Conservation (phyloP, 2,329 filamentous ascomycete species). For the Scopulariopsis brevicaulis region DNA sequence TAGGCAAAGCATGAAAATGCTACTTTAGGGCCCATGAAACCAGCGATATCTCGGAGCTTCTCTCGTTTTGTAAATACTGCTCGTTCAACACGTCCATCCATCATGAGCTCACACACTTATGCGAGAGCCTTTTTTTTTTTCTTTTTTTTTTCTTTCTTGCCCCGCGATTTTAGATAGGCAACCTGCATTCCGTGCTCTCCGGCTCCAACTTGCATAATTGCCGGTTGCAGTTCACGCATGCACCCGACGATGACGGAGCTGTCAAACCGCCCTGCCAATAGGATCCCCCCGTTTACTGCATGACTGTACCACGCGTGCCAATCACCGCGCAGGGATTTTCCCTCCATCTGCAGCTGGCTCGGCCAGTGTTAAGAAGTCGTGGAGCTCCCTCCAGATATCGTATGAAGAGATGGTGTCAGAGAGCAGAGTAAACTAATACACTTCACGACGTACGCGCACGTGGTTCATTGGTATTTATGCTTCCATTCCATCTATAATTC, state of each 20-base stretch:
- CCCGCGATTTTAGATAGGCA: too few relatives aligned
- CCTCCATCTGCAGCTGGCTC: background rate
- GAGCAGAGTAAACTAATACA: background rate
- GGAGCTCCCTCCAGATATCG: background rate
- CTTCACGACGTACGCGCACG: background rate
- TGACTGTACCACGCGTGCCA: background rate
- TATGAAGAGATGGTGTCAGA: background rate
- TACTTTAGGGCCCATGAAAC: too few relatives aligned
- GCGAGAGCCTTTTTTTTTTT: too few relatives aligned
- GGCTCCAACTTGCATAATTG: too few relatives aligned
- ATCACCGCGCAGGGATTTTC: background rate
- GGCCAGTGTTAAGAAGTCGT: background rate
- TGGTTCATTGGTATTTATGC: background rate
- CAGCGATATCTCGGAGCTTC: too few relatives aligned
- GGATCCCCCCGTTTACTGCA: background rate
- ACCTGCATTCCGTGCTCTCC: too few relatives aligned
- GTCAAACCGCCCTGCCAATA: background rate
- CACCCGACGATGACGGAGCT: background rate
- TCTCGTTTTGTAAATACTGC: too few relatives aligned
- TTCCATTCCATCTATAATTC: background rate
- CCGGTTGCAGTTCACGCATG: background rate
- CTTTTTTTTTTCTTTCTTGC: too few relatives aligned
- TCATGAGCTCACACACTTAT: too few relatives aligned
- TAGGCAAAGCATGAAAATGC: too few relatives aligned
- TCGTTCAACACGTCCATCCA: too few relatives aligned